Conservation (phyloP, 1,284 basidiomycete species). For the Trametes pubescens region DNA sequence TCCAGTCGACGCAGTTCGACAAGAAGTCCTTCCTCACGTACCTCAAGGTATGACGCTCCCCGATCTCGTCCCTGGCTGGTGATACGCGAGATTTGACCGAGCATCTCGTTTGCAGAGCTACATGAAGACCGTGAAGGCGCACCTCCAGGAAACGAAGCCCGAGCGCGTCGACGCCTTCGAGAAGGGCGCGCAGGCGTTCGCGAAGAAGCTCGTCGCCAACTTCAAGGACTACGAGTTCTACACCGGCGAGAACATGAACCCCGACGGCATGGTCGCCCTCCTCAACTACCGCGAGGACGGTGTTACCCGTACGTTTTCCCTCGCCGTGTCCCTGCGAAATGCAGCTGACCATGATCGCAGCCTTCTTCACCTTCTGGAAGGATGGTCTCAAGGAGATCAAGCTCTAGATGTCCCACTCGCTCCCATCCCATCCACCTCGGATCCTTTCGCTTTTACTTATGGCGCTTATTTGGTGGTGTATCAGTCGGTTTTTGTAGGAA, state of each 20-base stretch:
- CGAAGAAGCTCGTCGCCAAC: slow-evolving; percentile 90
- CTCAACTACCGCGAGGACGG: slow-evolving; percentile 88
- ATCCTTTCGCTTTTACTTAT: slow-evolving; percentile 26
- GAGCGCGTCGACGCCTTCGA: slow-evolving; percentile 86
- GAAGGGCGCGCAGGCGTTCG: slow-evolving; percentile 79
- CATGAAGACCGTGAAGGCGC: slow-evolving; percentile 82
- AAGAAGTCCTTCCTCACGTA: slow-evolving; percentile 91
- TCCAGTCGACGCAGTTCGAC: slow-evolving; percentile 87
- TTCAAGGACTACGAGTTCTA: slow-evolving; percentile 95
- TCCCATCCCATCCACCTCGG: slow-evolving; percentile 15
- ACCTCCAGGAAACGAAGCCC: slow-evolving; percentile 67
- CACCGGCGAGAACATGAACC: slow-evolving; percentile 88
- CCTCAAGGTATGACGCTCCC: slow-evolving; percentile 78
- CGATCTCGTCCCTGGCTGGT: slow-evolving; percentile 1
- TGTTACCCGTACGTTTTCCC: slow-evolving; percentile 68
- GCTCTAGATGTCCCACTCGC: slow-evolving; percentile 49
- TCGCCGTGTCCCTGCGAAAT: not conserved
- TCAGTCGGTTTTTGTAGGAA: slow-evolving; percentile 30
- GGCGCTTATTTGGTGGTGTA: slow-evolving; percentile 31
- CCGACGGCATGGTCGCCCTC: slow-evolving; percentile 90
- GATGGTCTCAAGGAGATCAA: slow-evolving; percentile 86
- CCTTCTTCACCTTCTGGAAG: slow-evolving; percentile 96
- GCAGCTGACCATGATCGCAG: slow-evolving; percentile 48
- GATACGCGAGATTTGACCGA: slow-evolving; percentile 6
- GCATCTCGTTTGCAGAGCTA: slow-evolving; percentile 56